Evolutionary conservation across 2,329 filamentous ascomycete genomes (phyloP), one percentile per base, ranked within the genome.

Genomic region (Ophiostoma quercus): DNA sequence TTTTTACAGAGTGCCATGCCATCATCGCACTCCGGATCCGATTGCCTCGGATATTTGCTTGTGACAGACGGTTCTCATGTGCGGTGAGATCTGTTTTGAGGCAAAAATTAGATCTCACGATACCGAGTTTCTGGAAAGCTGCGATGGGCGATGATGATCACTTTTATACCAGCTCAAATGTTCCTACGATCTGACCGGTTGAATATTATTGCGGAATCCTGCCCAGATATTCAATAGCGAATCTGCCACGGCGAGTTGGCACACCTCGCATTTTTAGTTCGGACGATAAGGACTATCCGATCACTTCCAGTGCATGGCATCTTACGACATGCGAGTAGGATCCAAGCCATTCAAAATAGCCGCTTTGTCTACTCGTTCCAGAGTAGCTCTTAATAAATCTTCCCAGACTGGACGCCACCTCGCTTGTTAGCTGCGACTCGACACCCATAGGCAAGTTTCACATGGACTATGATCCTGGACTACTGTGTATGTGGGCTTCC

Each of bases 351-450:
- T 3, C 39, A 9, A 4, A 60, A 12, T 19, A 37, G 11, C 7
- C 22, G 22, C 51, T 57, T 57, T n/a, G 51, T 29, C n/a, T 41
- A 41, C 39, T 41, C 39, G 11, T 41, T 41, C 5, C 8, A 34
- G 34, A 34, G 34, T 34, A 41, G 39, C n/a, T 29, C 11, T n/a
- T 25, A 6, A 34, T 34, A 8, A 34, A 34, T 34, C 6, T 25
- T 57, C 5, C 19, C 7, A n/a, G 22, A 7, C 14, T 29, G 57
- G 11, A 62, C 57, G 57, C 57, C 57, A 62, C 57, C 57, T 62
- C 25, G 57, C 57, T 62, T 62, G 57, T 32, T 29, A 62, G 57
- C 57, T 62, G 25, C 57, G 57, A 62, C 57, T 62, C 25, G 12
- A 62, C 57, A 16, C 14, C 25, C 25, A 32, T 14, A 29, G 57